Base-by-base conservation (phyloP, 495 filamentous ascomycete genomes). In the Sabuloglossum arenarium region DNA sequence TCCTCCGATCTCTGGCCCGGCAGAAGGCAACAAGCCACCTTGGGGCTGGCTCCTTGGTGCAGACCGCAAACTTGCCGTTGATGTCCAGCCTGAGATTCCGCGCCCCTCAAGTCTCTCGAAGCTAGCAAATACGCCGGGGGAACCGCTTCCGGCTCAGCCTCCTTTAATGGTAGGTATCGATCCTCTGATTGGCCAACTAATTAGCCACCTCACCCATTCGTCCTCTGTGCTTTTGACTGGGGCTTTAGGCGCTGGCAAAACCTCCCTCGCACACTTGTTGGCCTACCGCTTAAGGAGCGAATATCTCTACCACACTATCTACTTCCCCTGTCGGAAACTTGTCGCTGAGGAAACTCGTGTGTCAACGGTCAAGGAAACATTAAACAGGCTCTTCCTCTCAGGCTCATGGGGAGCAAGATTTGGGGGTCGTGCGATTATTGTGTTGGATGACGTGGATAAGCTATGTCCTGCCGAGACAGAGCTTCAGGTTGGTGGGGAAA, bases 391-490 rank as follows among this genome's bases (percentile, higher is more conserved):
- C 16, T 96, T 98, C 62, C 88, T 88, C 72, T 74, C 78, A 34
- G 91, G 93, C 14, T 80, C 81, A 42, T 98, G 90, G 89, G 88
- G 82, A 56, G 83, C 88, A 30, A 76, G 88, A 51, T 76, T 88
- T 11, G 88, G 86, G 42, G 89, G 91, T 6, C 80, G 78, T 57
- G 75, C 89, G 0, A 61, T 96, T 4, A 80, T 98, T 14, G 78
- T 98, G 42, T 71, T 98, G 2, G 91, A 98, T 63, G 91, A 98
- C 59, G 72, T 98, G 10, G 93, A 98, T 65, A 84, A 83, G 59
- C 70, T 98, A 10, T 96, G 91, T 64, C 88, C 90, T 0, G 80
- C 79, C 0, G 91, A 97, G 68, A 94, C 87, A 0, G 91, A 97
- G 65, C 71, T 95, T 28, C 84, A 94, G 68, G 86, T 93, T 8